phyloP scores from a whole-genome alignment of 345 rosid genomes.

The Eutrema yunnanense region DNA sequence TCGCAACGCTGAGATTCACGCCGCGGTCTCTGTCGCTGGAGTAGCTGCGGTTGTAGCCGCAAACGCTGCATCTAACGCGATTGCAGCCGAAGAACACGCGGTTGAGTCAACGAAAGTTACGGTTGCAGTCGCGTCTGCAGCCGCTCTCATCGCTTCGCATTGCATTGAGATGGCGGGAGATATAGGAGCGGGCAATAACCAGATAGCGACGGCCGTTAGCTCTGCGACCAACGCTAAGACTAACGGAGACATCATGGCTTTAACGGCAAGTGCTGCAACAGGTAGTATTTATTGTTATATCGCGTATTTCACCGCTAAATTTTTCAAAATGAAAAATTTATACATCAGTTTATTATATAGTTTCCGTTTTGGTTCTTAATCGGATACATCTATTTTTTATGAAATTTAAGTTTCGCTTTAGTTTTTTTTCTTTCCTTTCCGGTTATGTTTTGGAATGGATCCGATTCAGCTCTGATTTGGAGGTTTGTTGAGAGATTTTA shows the following conservation, averaged over 20 bases:
- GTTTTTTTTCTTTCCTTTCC: too few relatives aligned
- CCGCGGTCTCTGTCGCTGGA: slow-evolving; percentile 92
- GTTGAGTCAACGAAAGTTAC: slow-evolving; percentile 37
- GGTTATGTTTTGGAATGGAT: neutral
- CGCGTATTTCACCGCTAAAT: neutral
- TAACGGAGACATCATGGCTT: slow-evolving; percentile 84
- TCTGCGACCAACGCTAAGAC: slow-evolving; percentile 76
- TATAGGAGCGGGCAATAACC: slow-evolving; percentile 84
- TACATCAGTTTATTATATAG: too few relatives aligned
- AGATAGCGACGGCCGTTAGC: slow-evolving; percentile 57
- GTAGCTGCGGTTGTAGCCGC: slow-evolving; percentile 92
- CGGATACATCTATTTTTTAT: too few relatives aligned
- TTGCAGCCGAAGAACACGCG: slow-evolving; percentile 34
- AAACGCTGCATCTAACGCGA: slow-evolving; percentile 51
- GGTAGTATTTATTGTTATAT: slow-evolving; percentile 33
- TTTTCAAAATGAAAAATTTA: too few relatives aligned
- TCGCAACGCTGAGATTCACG: slow-evolving; percentile 80
- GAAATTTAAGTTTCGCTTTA: too few relatives aligned
- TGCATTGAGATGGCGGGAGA: slow-evolving; percentile 94
- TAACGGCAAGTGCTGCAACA: slow-evolving; percentile 96
- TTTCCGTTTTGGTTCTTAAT: too few relatives aligned
- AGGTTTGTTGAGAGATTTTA: slow-evolving; percentile 41
- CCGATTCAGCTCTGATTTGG: neutral
- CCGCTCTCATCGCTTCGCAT: slow-evolving; percentile 85
- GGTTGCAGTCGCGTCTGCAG: slow-evolving; percentile 74